These are phyloP conservation scores for Phytophthora chlamydospora DNA, from an alignment of 352 stramenopile genomes.

Conservation along the genomic window DNA sequence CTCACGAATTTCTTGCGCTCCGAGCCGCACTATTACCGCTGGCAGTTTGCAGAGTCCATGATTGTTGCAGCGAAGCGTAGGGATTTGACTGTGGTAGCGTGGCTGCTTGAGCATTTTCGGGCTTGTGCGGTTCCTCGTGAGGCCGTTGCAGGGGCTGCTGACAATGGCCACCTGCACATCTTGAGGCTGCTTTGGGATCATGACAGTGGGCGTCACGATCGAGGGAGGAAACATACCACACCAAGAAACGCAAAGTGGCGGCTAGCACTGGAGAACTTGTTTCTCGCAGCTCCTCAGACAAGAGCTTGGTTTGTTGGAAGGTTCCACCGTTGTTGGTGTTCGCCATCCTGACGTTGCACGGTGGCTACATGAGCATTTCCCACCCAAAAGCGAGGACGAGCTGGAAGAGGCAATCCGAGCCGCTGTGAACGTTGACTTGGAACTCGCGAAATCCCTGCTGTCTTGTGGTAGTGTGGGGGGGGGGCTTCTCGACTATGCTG, in stretches of 20 bases:
- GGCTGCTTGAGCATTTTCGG: constrained; percentile 3
- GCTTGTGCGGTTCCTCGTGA: not conserved
- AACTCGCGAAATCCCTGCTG: constrained; percentile 1
- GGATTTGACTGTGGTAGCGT: not conserved
- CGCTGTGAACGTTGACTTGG: not conserved
- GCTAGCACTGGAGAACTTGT: not conserved
- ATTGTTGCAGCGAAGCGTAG: not conserved
- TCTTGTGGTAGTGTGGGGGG: too few relatives aligned
- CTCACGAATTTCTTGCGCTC: constrained; percentile 5
- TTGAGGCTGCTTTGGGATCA: constrained; percentile 1
- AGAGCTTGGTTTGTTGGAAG: not conserved
- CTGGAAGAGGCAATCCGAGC: not conserved
- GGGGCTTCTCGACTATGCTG: constrained; percentile 2
- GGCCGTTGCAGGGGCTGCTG: not conserved
- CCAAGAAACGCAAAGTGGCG: not conserved
- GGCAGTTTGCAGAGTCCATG: constrained; percentile 3
- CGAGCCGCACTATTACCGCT: not conserved
- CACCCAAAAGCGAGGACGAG: not conserved
- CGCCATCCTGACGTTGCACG: not conserved
- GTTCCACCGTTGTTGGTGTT: not conserved
- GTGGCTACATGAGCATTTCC: not conserved
- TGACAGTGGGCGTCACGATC: not conserved
- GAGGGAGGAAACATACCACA: not conserved
- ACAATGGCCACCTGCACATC: not conserved
- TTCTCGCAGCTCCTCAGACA: not conserved